Evolutionary conservation across 192 early-diverging fungal genomes (phyloP).

Genomic region (Coemansia sp.): DNA sequence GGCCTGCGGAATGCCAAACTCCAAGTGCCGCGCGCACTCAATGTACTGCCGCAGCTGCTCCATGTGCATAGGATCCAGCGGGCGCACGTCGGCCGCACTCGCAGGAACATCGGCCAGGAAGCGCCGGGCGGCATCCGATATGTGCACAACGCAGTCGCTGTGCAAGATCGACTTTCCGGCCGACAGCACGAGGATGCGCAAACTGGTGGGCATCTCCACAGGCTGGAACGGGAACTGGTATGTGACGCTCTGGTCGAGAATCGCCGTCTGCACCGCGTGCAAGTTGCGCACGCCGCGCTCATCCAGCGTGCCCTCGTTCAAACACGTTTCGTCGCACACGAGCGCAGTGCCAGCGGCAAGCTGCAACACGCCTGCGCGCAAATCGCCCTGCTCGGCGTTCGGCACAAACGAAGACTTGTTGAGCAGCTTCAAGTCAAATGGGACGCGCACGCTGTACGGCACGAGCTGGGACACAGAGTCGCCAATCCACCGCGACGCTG

Average conservation of each 20-base stretch:
- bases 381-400: conserved; percentile 55
- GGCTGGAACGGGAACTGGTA: conserved; percentile 73
- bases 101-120: conserved; percentile 19
- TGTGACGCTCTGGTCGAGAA: conserved; percentile 61
- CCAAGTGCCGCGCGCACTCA: conserved; percentile 51
- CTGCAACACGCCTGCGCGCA: conserved; percentile 67
- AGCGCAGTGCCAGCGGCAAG: conserved; percentile 60
- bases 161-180: conserved; percentile 69
- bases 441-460: conserved; percentile 60
- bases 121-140: conserved; percentile 26
- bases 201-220: conserved; percentile 68
- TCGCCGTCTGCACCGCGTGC: conserved; percentile 62
- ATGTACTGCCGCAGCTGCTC: conserved; percentile 61
- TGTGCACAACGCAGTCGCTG: conserved; percentile 58
- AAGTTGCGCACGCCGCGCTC: conserved; percentile 71
- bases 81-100: conserved; percentile 13
- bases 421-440: conserved; percentile 62
- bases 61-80: conserved; percentile 54
- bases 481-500: conserved; percentile 40
- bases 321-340: conserved; percentile 69
- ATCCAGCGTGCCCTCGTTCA: conserved; percentile 67
- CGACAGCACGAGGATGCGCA: conserved; percentile 66
- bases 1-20: conserved; percentile 62
- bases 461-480: conserved; percentile 53
- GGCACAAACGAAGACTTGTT: conserved; percentile 63